These are phyloP conservation scores for Prunus salicina DNA, from an alignment of 306 rosid species.

Conservation along the genomic window DNA sequence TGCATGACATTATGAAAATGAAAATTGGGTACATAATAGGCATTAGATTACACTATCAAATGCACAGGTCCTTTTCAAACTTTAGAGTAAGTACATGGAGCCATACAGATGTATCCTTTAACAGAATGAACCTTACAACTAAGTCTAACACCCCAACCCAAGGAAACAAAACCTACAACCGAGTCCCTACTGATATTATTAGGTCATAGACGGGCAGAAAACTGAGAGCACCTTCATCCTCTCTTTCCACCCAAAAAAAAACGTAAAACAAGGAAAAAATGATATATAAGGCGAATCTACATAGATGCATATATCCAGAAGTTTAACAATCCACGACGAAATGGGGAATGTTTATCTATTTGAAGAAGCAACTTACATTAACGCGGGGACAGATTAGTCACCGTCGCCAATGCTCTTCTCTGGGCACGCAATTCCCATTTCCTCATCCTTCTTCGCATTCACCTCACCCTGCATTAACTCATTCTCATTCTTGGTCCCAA, in stretches of 20 bases:
- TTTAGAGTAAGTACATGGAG: slow-evolving; percentile 9
- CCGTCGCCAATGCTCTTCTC: slow-evolving; percentile 47
- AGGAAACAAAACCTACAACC: slow-evolving; percentile 16
- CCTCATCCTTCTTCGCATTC: slow-evolving; percentile 19
- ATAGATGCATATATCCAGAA: slow-evolving; percentile 24
- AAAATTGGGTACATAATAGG: slow-evolving; percentile 1
- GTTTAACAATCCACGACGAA: background rate
- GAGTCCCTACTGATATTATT: slow-evolving; percentile 16
- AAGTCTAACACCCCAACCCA: slow-evolving; percentile 10
- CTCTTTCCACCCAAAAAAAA: slow-evolving; percentile 10
- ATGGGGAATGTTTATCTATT: slow-evolving; percentile 15
- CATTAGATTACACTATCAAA: slow-evolving; percentile 6
- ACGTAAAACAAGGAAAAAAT: background rate
- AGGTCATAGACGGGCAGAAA: background rate
- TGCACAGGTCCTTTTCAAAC: slow-evolving; percentile 19
- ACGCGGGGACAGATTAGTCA: slow-evolving; percentile 35
- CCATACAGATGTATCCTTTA: slow-evolving; percentile 3
- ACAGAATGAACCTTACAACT: slow-evolving; percentile 11
- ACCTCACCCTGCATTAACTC: background rate
- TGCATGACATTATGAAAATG: background rate
- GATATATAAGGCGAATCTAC: slow-evolving; percentile 22
- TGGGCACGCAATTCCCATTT: slow-evolving; percentile 29
- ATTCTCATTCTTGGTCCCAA: background rate
- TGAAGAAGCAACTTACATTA: slow-evolving; percentile 36
- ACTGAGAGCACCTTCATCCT: slow-evolving; percentile 17